Evolutionary conservation across 2,329 filamentous ascomycete genomes (phyloP), one percentile per base, ranked within the genome.

Genomic region (Colletotrichum scovillei): DNA sequence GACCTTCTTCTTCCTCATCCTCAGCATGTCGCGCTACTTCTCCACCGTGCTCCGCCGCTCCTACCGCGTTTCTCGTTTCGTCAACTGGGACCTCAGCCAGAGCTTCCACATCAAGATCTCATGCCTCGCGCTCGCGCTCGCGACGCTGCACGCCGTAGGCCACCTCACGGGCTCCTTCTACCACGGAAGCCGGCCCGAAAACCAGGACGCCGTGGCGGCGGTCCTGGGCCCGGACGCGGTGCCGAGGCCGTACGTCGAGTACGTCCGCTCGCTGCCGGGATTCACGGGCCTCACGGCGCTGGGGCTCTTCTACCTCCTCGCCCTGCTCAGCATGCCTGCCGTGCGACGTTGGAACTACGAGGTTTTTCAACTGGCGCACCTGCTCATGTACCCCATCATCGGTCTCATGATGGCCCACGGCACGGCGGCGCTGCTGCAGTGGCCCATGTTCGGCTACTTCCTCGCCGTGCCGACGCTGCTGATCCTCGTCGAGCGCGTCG

Each of bases 301-400:
- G 0, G 82, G 84, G 0, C 81, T 88, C 0, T 88, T 90, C 78
- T 90, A 87, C 71, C 75, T 85, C 0, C 81, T 90, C 0, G 83
- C 84, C 0, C 69, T 86, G 0, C 77, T 89, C 42, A 88, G 87
- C 68, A 85, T 88, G 74, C 88, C 89, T 0, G 82, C 81, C 35
- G 81, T 90, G 0, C 82, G 88, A 0, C 84, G 81, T 16, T 85
- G 85, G 83, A 88, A 84, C 74, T 90, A 90, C 65, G 87, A 91
- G 75, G 76, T 89, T 24, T 91, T 91, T 74, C 88, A 91, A 75
- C 80, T 90, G 0, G 87, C 85, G 0, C 89, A 91, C 74, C 74
- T 90, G 7, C 84, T 91, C 49, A 90, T 90, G 87, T 90, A 87
- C 55, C 89, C 88, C 9, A 87, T 91, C 24, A 86, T 91, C 32